phyloP scores from a whole-genome alignment of 2,329 filamentous ascomycete genomes.

The Aspergillus tubingensis region DNA sequence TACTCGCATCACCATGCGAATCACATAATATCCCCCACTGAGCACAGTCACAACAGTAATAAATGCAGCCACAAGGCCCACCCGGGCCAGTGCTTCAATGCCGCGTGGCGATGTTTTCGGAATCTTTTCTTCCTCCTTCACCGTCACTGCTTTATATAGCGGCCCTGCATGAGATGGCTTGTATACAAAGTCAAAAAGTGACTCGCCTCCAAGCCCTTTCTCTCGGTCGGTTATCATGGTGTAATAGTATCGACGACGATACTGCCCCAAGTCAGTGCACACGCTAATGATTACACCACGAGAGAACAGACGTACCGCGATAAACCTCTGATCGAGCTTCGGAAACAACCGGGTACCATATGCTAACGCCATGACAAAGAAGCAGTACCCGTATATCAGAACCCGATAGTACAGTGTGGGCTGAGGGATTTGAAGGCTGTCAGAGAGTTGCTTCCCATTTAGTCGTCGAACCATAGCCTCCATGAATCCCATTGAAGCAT shows the following conservation, averaged over 20 bases:
- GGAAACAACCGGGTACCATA: slow-evolving; percentile 52
- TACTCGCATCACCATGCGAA: slow-evolving; percentile 10
- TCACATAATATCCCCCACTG: slow-evolving; percentile 10
- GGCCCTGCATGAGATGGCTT: slow-evolving; percentile 23
- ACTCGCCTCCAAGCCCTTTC: slow-evolving; percentile 64
- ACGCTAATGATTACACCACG: neutral
- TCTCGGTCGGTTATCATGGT: slow-evolving; percentile 64
- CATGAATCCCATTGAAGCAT: slow-evolving; percentile 66
- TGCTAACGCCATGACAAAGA: slow-evolving; percentile 60
- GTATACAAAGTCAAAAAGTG: slow-evolving; percentile 71
- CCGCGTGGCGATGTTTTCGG: slow-evolving; percentile 26
- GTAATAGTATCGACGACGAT: slow-evolving; percentile 57
- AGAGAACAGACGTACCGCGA: slow-evolving; percentile 42
- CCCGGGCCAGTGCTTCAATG: slow-evolving; percentile 27
- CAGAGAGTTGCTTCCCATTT: slow-evolving; percentile 65
- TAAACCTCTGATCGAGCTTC: slow-evolving; percentile 54
- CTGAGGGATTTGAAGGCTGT: slow-evolving; percentile 60
- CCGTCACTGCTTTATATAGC: no score
- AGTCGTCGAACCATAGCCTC: slow-evolving; percentile 69
- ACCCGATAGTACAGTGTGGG: slow-evolving; percentile 61
- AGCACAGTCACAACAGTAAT: slow-evolving; percentile 12
- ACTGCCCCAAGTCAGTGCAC: slow-evolving; percentile 13
- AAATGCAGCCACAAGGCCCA: slow-evolving; percentile 29
- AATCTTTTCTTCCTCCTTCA: no score
- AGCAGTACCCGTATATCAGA: slow-evolving; percentile 65